Evolutionary conservation across 2,329 filamentous ascomycete genomes (phyloP), one percentile per base, ranked within the genome.

Genomic region (Bipolaris bicolor): DNA sequence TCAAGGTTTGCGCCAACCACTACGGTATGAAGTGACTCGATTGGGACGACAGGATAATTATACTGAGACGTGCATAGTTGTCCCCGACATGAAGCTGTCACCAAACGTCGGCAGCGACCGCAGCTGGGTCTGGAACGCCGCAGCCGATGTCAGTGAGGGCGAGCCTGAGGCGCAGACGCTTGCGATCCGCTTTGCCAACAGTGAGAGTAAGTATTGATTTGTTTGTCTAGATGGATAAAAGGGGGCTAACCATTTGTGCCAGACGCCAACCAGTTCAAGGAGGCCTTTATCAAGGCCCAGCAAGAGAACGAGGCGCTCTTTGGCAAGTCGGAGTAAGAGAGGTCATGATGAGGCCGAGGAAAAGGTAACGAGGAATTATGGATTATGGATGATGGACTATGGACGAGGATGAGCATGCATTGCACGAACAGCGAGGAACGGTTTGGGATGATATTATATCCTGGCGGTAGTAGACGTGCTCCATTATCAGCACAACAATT

Each of bases 1-100:
- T 98, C 83, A 99, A 99, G 87, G 95, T 99, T 81, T 99, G 95
- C 89, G 95, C 95, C 77, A 99, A 99, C 85, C 95, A 99, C 86
- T 99, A 99, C 82, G 89, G 93, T 97, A 88, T 74, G 90, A 5
- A 49, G 39, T 49, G 62, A 76, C 22, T 33, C 22, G 7, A 39
- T 18, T 5, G 1, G 34, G 20, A 33, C n/a, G 9, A 34, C 7
- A 18, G 22, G 22, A 55, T 51, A 72, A 58, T 44, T 20, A 44
- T 64, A 60, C 70, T 75, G 41, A 59, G 44, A 49, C 55, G 36
- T 52, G 36, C 49, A 57, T 67, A 96, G 93, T 99, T 75, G 92
- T 96, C 61, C 94, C 94, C 63, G 94, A 97, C 81, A 98, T 99
- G 94, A 97, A 97, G 84, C 89, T 99, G 64, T 94, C 91, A 62